Conservation (phyloP, 805 yeast genomes). For the Saccharomycopsis fermentans region DNA sequence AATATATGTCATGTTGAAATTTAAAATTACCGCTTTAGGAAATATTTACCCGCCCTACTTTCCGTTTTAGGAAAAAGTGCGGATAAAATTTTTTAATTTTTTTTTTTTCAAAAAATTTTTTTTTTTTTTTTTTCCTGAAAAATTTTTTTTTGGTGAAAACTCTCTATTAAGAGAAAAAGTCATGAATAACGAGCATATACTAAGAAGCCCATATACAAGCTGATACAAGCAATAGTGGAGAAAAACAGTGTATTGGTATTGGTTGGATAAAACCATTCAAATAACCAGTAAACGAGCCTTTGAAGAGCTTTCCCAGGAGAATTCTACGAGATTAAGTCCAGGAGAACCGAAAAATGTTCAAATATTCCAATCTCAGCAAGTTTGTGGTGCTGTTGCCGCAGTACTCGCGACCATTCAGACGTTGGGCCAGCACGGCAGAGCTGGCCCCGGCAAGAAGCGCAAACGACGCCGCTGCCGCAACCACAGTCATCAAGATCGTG, state of each 20-base stretch:
- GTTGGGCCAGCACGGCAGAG: neutral
- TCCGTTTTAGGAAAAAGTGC: neutral
- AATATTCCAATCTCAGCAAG: neutral
- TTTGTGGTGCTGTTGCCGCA: neutral
- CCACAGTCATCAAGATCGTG: conserved; percentile 26
- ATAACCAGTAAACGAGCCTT: neutral
- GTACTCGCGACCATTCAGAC: neutral
- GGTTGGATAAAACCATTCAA: too few relatives aligned
- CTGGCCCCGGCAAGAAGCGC: neutral
- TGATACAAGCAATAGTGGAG: too few relatives aligned
- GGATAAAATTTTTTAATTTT: neutral
- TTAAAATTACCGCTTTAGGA: too few relatives aligned
- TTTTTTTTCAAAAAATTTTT: neutral
- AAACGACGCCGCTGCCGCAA: neutral
- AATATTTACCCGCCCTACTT: neutral
- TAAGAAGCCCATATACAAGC: too few relatives aligned
- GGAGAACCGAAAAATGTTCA: neutral
- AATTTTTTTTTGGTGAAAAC: neutral
- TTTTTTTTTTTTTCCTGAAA: neutral
- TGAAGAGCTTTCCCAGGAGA: neutral
- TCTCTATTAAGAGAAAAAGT: too few relatives aligned
- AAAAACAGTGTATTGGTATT: too few relatives aligned
- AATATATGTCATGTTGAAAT: neutral
- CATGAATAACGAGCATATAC: too few relatives aligned
- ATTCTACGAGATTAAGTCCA: too few relatives aligned